A percentile compares a stretch with the other conserved stretches of the same genome.
phyloP scores from a whole-genome alignment of 75 land plant species.

The Larix kaempferi region DNA sequence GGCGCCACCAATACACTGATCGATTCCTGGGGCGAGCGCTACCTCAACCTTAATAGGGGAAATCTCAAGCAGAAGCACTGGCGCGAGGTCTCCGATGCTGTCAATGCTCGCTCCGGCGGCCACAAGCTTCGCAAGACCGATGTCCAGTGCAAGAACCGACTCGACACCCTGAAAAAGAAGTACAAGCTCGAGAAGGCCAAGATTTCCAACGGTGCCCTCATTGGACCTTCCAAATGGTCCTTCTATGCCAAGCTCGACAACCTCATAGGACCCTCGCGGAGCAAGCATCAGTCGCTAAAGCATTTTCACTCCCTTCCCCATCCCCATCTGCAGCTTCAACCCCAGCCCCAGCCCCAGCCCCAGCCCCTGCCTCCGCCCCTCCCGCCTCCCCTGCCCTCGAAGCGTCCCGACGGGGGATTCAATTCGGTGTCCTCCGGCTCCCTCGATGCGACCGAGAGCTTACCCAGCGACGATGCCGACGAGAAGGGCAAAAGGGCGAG shows the following conservation, averaged over 20 bases:
- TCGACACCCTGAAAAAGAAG: slow-evolving; percentile 91
- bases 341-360: not conserved
- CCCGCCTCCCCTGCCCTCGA: too few relatives aligned
- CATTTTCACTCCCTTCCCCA: slow-evolving; percentile 8
- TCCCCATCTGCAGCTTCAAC: not conserved
- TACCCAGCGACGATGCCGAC: too few relatives aligned
- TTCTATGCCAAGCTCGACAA: slow-evolving; percentile 54
- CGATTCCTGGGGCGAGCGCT: slow-evolving; percentile 88
- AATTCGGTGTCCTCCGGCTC: too few relatives aligned
- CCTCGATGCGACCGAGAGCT: too few relatives aligned
- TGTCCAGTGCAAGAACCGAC: slow-evolving; percentile 87
- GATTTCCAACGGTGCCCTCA: not conserved
- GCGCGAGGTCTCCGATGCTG: slow-evolving; percentile 77
- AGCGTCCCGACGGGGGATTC: too few relatives aligned
- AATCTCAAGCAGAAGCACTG: slow-evolving; percentile 85
- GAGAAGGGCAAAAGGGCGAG: too few relatives aligned
- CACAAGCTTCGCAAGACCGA: slow-evolving; percentile 44
- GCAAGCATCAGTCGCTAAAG: slow-evolving; percentile 17
- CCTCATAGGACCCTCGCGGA: slow-evolving; percentile 50
- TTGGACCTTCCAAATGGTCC: slow-evolving; percentile 51
- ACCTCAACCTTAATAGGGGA: slow-evolving; percentile 67
- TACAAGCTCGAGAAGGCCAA: slow-evolving; percentile 68
- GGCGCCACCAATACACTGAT: slow-evolving; percentile 57
- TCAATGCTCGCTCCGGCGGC: slow-evolving; percentile 36
- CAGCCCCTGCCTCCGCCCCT: not conserved